Percentiles rank a stretch among this genome's conserved stretches.
Evolutionary conservation across 768 basidiomycete species (phyloP).

Genomic region (Chalciporus sphaerocephalus): DNA sequence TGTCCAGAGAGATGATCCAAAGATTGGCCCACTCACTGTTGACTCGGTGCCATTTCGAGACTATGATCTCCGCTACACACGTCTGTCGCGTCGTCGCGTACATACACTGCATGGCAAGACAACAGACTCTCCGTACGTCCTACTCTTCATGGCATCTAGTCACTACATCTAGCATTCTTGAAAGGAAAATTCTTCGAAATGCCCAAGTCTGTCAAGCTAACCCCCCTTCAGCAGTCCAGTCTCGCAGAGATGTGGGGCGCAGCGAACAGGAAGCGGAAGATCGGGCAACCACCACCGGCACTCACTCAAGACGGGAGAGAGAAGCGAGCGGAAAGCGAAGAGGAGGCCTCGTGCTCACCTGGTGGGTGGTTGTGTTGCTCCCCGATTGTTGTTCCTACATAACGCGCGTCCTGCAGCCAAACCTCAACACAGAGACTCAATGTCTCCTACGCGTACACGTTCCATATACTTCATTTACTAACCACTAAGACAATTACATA

Average conservation of each 20-base stretch:
- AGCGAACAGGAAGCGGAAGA: conserved; percentile 39
- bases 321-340: conserved; percentile 18
- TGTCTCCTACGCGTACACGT: conserved; percentile 19
- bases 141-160: neutral
- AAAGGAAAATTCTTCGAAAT: conserved; percentile 73
- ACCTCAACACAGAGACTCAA: conserved; percentile 37
- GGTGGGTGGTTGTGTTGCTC: conserved; percentile 14
- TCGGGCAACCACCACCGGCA: conserved; percentile 17
- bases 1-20: no score
- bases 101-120: conserved; percentile 52
- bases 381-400: neutral
- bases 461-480: neutral
- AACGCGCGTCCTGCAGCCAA: conserved; percentile 22
- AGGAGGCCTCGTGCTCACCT: conserved; percentile 3
- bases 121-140: conserved; percentile 63
- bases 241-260: conserved; percentile 71
- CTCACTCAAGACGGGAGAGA: conserved; percentile 24
- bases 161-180: neutral
- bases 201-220: conserved; percentile 60
- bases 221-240: conserved; percentile 74
- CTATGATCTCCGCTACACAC: conserved; percentile 25
- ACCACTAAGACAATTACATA: conserved; percentile 11
- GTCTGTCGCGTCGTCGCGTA: conserved; percentile 9
- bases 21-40: no score
- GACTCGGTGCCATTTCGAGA: no score